These are phyloP conservation scores for Nigrospora sphaerica DNA, from an alignment of 2,329 filamentous ascomycete species.

Conservation along the genomic window DNA sequence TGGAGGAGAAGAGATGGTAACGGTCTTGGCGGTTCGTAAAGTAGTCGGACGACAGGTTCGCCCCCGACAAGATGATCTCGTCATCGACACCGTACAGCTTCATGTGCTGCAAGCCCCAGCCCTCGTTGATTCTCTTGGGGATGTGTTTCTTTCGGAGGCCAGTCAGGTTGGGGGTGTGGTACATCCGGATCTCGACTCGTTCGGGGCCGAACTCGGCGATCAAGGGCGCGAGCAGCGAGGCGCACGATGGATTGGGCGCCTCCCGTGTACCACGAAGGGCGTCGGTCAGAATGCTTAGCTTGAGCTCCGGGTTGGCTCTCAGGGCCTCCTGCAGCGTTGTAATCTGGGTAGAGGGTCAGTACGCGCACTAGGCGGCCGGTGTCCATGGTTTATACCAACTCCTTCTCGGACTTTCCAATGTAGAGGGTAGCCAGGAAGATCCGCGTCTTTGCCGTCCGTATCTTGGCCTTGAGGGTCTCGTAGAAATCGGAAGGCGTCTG, in stretches of 20 bases:
- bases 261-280: constrained; percentile 87
- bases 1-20: constrained; percentile 84
- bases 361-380: constrained; percentile 9
- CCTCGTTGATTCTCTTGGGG: constrained; percentile 89
- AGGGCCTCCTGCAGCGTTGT: constrained; percentile 70
- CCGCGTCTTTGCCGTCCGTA: constrained; percentile 66
- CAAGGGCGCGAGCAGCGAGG: constrained; percentile 80
- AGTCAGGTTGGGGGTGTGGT: constrained; percentile 92
- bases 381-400: constrained; percentile 49
- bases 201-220: constrained; percentile 75
- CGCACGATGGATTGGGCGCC: constrained; percentile 76
- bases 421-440: constrained; percentile 96
- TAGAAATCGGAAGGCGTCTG: constrained; percentile 85
- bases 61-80: constrained; percentile 89
- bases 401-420: constrained; percentile 87
- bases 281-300: constrained; percentile 85
- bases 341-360: constrained; percentile 42
- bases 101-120: constrained; percentile 98
- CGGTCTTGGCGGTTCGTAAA: constrained; percentile 94
- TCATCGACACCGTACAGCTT: constrained; percentile 96
- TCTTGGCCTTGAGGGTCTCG: constrained; percentile 80
- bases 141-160: constrained; percentile 77
- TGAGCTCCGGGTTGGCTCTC: constrained; percentile 64
- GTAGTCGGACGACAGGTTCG: constrained; percentile 88
- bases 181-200: constrained; percentile 91